Conservation (phyloP, 306 rosid species). For the Astragalus membranaceus region DNA sequence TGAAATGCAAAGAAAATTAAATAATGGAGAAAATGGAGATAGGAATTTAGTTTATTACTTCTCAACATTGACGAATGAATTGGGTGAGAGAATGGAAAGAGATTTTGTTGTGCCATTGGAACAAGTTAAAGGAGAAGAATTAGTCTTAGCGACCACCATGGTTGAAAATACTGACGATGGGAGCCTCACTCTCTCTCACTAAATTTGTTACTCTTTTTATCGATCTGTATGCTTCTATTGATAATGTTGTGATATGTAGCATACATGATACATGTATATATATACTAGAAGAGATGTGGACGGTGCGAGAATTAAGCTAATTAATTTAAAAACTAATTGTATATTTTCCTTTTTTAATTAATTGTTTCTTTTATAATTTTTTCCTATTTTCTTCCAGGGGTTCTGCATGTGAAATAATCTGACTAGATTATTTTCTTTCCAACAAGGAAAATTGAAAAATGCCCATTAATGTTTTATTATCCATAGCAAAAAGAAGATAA, state of each 20-base stretch:
- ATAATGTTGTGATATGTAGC: neutral
- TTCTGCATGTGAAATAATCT: too few relatives aligned
- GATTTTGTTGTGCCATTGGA: constrained; percentile 16
- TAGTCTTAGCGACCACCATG: constrained; percentile 11
- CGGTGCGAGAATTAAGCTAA: neutral
- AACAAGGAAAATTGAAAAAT: too few relatives aligned
- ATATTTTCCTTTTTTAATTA: too few relatives aligned
- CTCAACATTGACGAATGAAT: constrained; percentile 40
- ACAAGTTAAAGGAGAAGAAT: neutral
- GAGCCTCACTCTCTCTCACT: too few relatives aligned
- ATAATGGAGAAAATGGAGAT: neutral
- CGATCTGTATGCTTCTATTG: neutral
- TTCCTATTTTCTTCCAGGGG: too few relatives aligned
- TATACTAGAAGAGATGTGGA: neutral
- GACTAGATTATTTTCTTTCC: too few relatives aligned
- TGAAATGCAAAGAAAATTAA: neutral
- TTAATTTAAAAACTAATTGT: too few relatives aligned
- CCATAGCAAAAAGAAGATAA: too few relatives aligned
- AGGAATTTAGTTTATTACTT: constrained; percentile 14
- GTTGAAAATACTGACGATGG: neutral
- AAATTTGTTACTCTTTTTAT: too few relatives aligned
- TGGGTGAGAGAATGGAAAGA: neutral
- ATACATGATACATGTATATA: neutral
- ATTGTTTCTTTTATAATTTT: too few relatives aligned
- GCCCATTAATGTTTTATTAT: too few relatives aligned